phyloP scores from a whole-genome alignment of 1,284 basidiomycete species.

The Ganoderma resinaceum region DNA sequence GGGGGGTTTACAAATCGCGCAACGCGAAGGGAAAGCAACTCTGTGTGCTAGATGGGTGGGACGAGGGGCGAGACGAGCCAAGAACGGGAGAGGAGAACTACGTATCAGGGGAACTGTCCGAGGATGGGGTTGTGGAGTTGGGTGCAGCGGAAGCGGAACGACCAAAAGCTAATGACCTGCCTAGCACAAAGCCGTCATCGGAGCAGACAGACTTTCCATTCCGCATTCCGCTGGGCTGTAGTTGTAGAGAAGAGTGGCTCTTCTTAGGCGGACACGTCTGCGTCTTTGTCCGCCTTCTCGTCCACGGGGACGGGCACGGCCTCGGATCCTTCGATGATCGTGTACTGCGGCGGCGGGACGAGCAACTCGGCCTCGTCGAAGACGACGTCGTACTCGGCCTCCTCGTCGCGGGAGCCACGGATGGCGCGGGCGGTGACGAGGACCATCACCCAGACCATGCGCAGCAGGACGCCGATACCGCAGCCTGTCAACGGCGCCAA shows the following conservation, averaged over 20 bases:
- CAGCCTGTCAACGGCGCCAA: slow-evolving; percentile 54
- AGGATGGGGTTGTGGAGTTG: background rate
- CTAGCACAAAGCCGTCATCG: background rate
- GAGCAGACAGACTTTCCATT: background rate
- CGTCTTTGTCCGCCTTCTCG: slow-evolving; percentile 31
- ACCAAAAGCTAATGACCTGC: background rate
- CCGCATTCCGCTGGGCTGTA: background rate
- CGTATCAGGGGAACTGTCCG: background rate
- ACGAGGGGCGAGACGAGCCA: background rate
- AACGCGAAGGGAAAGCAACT: background rate
- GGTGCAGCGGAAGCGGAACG: background rate
- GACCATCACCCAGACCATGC: slow-evolving; percentile 77
- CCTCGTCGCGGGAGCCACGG: slow-evolving; percentile 48
- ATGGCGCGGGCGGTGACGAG: slow-evolving; percentile 65
- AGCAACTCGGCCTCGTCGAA: slow-evolving; percentile 43
- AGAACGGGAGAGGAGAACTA: background rate
- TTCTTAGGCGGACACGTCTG: background rate
- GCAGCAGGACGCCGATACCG: slow-evolving; percentile 77
- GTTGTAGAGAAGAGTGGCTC: background rate
- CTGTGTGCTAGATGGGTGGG: background rate
- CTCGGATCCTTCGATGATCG: slow-evolving; percentile 52
- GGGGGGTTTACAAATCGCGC: background rate
- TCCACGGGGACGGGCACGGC: slow-evolving; percentile 30
- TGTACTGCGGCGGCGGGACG: slow-evolving; percentile 58
- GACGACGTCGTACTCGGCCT: slow-evolving; percentile 41